Percentiles rank a stretch among this genome's conserved stretches.
Evolutionary conservation across 2,329 filamentous ascomycete species (phyloP).

Genomic region (Zasmidium citrigriseum): DNA sequence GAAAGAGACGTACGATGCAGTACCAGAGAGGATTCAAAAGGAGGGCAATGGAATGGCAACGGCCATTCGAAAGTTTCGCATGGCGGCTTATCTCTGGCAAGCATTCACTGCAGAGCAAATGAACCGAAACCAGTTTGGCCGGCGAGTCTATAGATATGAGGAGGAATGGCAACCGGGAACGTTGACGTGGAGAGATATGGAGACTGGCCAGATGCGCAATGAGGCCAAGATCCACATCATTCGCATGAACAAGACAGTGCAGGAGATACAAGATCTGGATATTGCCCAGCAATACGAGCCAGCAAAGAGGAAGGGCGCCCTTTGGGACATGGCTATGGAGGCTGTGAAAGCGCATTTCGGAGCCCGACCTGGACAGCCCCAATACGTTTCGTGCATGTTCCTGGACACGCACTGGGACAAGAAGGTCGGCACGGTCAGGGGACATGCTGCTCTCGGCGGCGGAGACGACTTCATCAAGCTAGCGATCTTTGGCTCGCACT

Average conservation of each 20-base stretch:
- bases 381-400: conserved; percentile 83
- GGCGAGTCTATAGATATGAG: conserved; percentile 85
- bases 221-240: conserved; percentile 90
- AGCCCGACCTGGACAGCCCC: conserved; percentile 73
- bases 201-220: conserved; percentile 74
- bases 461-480: conserved; percentile 72
- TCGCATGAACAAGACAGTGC: conserved; percentile 77
- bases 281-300: conserved; percentile 74
- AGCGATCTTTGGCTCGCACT: conserved; percentile 90
- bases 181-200: conserved; percentile 72
- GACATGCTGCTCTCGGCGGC: conserved; percentile 83
- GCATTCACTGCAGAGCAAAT: conserved; percentile 97
- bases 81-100: conserved; percentile 96
- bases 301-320: conserved; percentile 68
- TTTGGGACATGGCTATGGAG: conserved; percentile 76
- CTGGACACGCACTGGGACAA: conserved; percentile 89
- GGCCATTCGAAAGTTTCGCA: conserved; percentile 86
- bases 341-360: conserved; percentile 79
- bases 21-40: conserved; percentile 70
- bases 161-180: conserved; percentile 92
- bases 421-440: conserved; percentile 66
- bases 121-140: conserved; percentile 82
- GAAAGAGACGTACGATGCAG: conserved; percentile 78
- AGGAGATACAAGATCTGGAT: conserved; percentile 77
- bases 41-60: conserved; percentile 81